A percentile compares a stretch with the other conserved stretches of the same genome.
These are phyloP conservation scores for Syzygium grande DNA, from an alignment of 345 rosid genomes.

Conservation along the genomic window DNA sequence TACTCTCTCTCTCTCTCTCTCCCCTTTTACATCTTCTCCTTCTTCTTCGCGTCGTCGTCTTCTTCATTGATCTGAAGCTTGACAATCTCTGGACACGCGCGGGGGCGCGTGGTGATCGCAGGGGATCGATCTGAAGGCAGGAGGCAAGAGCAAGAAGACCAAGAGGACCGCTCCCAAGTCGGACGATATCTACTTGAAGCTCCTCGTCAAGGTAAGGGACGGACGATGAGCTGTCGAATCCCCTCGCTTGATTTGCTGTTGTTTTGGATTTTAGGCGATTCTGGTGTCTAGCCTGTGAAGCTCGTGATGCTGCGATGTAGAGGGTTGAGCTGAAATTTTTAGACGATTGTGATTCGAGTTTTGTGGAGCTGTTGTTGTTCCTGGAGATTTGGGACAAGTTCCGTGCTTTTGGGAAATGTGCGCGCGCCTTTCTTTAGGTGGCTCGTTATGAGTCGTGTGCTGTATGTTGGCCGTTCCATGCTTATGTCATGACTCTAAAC, in stretches of 20 bases:
- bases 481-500: neutral
- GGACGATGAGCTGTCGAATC: neutral
- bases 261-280: neutral
- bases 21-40: neutral
- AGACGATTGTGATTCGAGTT: neutral
- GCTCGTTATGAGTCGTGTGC: neutral
- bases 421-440: neutral
- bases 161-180: slow-evolving; percentile 66
- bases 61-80: slow-evolving; percentile 3
- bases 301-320: neutral
- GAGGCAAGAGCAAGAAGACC: slow-evolving; percentile 72
- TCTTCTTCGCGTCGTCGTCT: neutral
- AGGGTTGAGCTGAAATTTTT: neutral
- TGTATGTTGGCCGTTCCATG: neutral
- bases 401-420: neutral
- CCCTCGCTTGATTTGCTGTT: too few species aligned
- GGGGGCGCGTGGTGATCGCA: neutral
- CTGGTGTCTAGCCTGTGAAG: neutral
- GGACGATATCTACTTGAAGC: slow-evolving; percentile 68
- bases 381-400: neutral
- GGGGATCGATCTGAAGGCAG: slow-evolving; percentile 75
- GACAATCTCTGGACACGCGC: neutral
- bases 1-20: neutral
- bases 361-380: neutral
- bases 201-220: slow-evolving; percentile 58